Base-by-base conservation (phyloP, 2,329 filamentous ascomycete genomes). In the Cladobotryum protrusum region DNA sequence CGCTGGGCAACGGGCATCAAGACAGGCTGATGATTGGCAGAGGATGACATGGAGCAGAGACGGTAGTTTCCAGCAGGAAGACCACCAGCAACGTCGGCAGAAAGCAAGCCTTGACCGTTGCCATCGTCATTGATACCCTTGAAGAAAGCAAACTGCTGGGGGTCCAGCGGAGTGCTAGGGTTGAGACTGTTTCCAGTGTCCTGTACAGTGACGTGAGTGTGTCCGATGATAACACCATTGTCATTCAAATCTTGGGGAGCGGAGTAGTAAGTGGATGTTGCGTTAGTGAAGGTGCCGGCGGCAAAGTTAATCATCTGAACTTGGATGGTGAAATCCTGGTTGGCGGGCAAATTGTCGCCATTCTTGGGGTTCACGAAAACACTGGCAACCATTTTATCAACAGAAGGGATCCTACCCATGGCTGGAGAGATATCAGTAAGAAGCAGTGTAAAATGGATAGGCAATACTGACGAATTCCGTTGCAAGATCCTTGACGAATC, bases 1-100 rank as follows among this genome's bases (percentile, higher is more conserved):
- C 82, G 78, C 68, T 85, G 82, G 49, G 82, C 82, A 47, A 85
- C 76, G 46, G 81, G 80, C 81, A 84, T 84, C 48, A 83, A 61
- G 9, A 83, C 79, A 50, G 80, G 79, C 68, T 85, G 81, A 61
- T 86, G 82, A 71, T 85, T 86, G 57, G 79, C 70, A n/a, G 82
- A 68, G 53, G 75, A 68, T 24, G 75, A 73, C 77, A 86, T 82
- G 59, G 77, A 80, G 73, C 82, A 86, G 54, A 83, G 67, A 58
- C 82, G 79, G 69, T 85, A 86, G 69, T 78, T 81, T 34, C 82
- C 81, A 3, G 73, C 70, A 3, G 80, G 79, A 3, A 85, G 76
- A 59, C 81, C 82, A 50, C 75, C 78, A 1, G 69, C 67, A 19
- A 85, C 81, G 2, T 63, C 66, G 36, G 81, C 76, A 12, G 69